A percentile compares a stretch with the other conserved stretches of the same genome.
phyloP scores from a whole-genome alignment of 192 early-diverging fungal species.

The Backusella mclennaniae region DNA sequence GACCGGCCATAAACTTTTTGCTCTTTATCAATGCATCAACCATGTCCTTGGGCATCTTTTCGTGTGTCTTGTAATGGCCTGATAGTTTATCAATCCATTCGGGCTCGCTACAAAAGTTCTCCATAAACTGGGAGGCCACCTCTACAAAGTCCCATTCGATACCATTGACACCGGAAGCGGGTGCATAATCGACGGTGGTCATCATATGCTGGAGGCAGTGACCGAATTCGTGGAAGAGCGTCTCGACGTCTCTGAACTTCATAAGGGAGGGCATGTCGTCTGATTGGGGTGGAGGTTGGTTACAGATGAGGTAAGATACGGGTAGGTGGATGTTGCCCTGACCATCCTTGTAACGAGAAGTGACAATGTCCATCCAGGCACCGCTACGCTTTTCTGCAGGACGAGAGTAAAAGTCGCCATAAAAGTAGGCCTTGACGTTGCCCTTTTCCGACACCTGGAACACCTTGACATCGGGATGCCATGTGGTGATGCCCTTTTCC shows the following conservation, averaged over 20 bases:
- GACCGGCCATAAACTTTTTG: conserved; percentile 45
- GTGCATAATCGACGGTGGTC: conserved; percentile 55
- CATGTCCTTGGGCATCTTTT: conserved; percentile 57
- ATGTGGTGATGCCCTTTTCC: conserved; percentile 39
- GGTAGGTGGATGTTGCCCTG: conserved; percentile 43
- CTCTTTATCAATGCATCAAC: conserved; percentile 45
- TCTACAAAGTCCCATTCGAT: conserved; percentile 64
- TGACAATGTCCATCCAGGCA: conserved; percentile 60
- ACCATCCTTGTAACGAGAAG: conserved; percentile 43
- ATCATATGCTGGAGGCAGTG: conserved; percentile 62
- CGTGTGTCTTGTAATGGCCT: conserved; percentile 50
- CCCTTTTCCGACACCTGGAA: conserved; percentile 50
- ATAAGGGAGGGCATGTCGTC: conserved; percentile 44
- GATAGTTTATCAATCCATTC: conserved; percentile 49
- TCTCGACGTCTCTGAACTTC: conserved; percentile 61
- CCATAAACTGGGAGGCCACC: conserved; percentile 66
- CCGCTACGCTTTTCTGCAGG: conserved; percentile 56
- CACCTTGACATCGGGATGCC: conserved; percentile 58
- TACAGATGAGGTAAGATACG: conserved; percentile 60
- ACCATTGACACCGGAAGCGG: conserved; percentile 61
- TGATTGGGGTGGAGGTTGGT: conserved; percentile 48
- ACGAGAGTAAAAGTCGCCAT: conserved; percentile 59
- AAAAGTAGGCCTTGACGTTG: conserved; percentile 52
- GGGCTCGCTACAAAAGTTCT: conserved; percentile 58
- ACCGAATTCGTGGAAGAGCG: conserved; percentile 65